Percentiles rank a stretch among this genome's conserved stretches.
These are phyloP conservation scores for Oldenlandia corymbosa DNA, from an alignment of 257 asterid species.

Conservation along the genomic window DNA sequence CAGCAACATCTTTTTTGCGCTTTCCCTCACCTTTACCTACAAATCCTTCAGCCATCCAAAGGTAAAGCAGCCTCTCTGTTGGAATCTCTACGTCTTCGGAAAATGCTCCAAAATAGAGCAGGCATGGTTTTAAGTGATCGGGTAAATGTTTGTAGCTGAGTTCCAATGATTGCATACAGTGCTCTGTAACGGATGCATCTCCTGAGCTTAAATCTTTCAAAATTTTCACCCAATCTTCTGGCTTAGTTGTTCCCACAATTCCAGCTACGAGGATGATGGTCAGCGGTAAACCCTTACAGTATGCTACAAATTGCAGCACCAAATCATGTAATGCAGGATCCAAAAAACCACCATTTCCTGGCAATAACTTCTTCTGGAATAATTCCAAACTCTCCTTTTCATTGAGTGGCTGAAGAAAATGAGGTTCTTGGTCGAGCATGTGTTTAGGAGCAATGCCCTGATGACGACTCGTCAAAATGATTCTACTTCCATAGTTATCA, in stretches of 20 bases:
- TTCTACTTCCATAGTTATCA: neutral
- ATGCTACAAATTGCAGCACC: neutral
- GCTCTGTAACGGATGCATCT: neutral
- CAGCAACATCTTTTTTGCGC: neutral
- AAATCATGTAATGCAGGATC: neutral
- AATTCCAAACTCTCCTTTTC: neutral
- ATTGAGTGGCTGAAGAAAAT: neutral
- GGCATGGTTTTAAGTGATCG: neutral
- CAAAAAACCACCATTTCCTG: neutral
- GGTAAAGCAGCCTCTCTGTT: neutral
- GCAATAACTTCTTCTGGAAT: neutral
- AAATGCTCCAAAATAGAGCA: neutral
- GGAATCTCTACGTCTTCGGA: neutral
- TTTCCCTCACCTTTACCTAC: neutral
- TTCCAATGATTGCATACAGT: neutral
- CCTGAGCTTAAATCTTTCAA: neutral
- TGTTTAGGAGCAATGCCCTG: neutral
- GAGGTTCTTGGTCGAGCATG: neutral
- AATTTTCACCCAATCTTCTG: neutral
- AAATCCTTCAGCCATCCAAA: conserved; percentile 4
- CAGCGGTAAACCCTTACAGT: neutral
- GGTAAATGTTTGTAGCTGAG: conserved; percentile 11
- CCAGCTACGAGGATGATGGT: neutral
- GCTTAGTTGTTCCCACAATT: neutral
- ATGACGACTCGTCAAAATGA: conserved; percentile 5